phyloP scores from a whole-genome alignment of 495 filamentous ascomycete species.

The Aspergillus affinis region DNA sequence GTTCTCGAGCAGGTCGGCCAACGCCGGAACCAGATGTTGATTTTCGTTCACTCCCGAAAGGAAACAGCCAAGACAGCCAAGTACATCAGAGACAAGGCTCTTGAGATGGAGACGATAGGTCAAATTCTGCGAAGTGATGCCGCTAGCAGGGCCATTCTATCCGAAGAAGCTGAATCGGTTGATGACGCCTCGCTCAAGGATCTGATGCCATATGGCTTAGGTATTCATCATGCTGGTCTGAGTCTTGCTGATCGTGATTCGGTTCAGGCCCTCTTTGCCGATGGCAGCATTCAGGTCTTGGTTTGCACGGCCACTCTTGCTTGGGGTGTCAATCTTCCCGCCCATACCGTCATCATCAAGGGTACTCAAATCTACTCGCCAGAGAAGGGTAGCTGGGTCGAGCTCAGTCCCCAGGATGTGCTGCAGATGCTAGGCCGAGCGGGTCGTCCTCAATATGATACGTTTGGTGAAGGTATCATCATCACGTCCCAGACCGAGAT shows the following conservation, averaged over 20 bases:
- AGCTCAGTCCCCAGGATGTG: conserved; percentile 95
- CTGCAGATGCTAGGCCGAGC: conserved; percentile 98
- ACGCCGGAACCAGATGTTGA: conserved; percentile 92
- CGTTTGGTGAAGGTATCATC: conserved; percentile 97
- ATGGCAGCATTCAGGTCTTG: conserved; percentile 88
- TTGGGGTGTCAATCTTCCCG: conserved; percentile 94
- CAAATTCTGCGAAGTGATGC: conserved; percentile 94
- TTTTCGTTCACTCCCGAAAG: conserved; percentile 97
- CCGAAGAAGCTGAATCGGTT: conserved; percentile 79
- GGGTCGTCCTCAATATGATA: conserved; percentile 94
- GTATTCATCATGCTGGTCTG: conserved; percentile 98
- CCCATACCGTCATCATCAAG: conserved; percentile 96
- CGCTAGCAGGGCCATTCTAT: conserved; percentile 82
- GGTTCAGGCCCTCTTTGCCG: conserved; percentile 91
- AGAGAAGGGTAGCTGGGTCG: conserved; percentile 98
- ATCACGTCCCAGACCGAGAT: conserved; percentile 94
- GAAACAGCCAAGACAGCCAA: conserved; percentile 97
- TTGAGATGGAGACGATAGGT: conserved; percentile 94
- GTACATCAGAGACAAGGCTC: conserved; percentile 91
- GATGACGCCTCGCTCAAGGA: conserved; percentile 90
- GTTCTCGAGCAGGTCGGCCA: conserved; percentile 94
- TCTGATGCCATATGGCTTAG: conserved; percentile 91
- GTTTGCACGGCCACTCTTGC: conserved; percentile 95
- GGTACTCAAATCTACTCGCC: conserved; percentile 97
- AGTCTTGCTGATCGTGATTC: conserved; percentile 88